phyloP scores from a whole-genome alignment of 176 grass and related monocot species.

The Guadua angustifolia region DNA sequence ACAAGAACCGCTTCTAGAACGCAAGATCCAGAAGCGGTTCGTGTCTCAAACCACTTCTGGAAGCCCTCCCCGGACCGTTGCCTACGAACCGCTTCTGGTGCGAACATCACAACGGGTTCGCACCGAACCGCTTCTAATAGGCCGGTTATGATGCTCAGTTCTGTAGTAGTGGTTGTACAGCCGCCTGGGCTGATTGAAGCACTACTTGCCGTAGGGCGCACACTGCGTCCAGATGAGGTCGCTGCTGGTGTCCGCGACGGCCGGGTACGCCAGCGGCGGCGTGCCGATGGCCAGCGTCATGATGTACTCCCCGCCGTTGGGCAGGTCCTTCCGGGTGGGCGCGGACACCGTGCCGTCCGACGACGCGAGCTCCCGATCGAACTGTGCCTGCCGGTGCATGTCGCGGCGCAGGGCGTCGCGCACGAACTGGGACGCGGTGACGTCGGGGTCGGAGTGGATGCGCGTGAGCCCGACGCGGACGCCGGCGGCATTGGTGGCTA shows the following conservation, averaged over 20 bases:
- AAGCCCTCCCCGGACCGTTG: too few species aligned
- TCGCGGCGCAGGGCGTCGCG: slow-evolving; percentile 53
- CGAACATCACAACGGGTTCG: too few species aligned
- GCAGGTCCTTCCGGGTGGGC: slow-evolving; percentile 37
- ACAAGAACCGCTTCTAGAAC: too few species aligned
- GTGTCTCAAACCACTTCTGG: too few species aligned
- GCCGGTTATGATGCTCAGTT: too few species aligned
- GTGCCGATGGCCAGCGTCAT: slow-evolving; percentile 76
- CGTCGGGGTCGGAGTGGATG: slow-evolving; percentile 49
- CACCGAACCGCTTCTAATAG: too few species aligned
- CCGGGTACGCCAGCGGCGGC: slow-evolving; percentile 54
- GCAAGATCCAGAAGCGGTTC: too few species aligned
- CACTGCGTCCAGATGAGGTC: slow-evolving; percentile 92
- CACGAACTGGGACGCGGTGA: slow-evolving; percentile 55
- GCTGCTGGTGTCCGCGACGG: slow-evolving; percentile 72
- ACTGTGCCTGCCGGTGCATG: slow-evolving; percentile 37
- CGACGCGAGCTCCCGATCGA: slow-evolving; percentile 45
- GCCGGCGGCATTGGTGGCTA: slow-evolving; percentile 31
- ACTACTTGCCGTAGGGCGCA: slow-evolving; percentile 52
- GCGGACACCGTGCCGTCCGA: slow-evolving; percentile 34
- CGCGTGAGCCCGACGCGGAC: slow-evolving; percentile 62
- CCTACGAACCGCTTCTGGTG: too few species aligned
- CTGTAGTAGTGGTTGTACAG: too few species aligned
- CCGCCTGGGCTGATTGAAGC: slow-evolving; percentile 55
- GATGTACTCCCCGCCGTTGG: slow-evolving; percentile 59